These are phyloP conservation scores for Clavispora santaluciae DNA, from an alignment of 805 yeast genomes.

Conservation along the genomic window DNA sequence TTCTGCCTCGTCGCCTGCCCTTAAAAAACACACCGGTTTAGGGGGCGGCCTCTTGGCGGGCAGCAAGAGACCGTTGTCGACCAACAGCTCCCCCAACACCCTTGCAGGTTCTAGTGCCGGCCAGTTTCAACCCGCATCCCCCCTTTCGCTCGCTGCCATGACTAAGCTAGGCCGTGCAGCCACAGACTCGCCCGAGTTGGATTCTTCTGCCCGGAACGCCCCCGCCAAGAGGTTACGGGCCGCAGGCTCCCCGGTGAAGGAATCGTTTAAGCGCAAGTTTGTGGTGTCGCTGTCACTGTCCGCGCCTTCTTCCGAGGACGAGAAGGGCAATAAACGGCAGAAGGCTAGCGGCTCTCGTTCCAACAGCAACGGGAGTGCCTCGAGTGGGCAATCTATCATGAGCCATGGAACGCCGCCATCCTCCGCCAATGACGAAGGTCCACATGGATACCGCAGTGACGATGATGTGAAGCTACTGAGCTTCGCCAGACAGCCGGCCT, in stretches of 20 bases:
- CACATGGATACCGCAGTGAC: constrained; percentile 10
- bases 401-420: constrained; percentile 33
- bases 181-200: constrained; percentile 20
- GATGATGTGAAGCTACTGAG: constrained; percentile 9
- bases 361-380: constrained; percentile 10
- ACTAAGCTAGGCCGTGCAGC: constrained; percentile 12
- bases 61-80: constrained; percentile 12
- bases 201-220: constrained; percentile 1
- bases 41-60: constrained; percentile 23
- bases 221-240: constrained; percentile 4
- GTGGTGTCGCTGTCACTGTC: constrained; percentile 16
- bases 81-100: constrained; percentile 4
- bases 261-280: constrained; percentile 1
- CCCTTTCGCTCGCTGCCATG: constrained; percentile 1
- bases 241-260: constrained; percentile 13
- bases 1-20: constrained; percentile 4
- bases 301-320: constrained; percentile 21
- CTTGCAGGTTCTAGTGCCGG: constrained; percentile 5
- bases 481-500: constrained; percentile 1
- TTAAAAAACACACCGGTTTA: constrained; percentile 17
- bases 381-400: constrained; percentile 9
- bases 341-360: constrained; percentile 12
- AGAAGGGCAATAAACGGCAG: constrained; percentile 13
- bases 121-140: constrained; percentile 2
- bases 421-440: constrained; percentile 26